These are phyloP conservation scores for Xenoacremonium recifei DNA, from an alignment of 2,329 filamentous ascomycete species.

Conservation along the genomic window DNA sequence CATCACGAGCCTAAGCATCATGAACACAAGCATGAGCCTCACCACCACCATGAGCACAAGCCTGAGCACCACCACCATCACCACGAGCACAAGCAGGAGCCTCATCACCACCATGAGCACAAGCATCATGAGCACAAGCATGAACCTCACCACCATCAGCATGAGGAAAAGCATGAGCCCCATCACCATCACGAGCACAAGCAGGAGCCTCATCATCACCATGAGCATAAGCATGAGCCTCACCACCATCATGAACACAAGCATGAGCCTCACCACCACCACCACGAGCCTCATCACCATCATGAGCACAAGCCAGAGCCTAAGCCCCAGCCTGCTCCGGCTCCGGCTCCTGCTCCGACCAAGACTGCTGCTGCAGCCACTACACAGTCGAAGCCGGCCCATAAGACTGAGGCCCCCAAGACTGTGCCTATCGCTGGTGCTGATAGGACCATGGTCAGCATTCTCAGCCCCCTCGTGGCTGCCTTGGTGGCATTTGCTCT, in stretches of 20 bases:
- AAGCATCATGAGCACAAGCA: not conserved
- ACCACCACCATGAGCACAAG: not conserved
- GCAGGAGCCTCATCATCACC: constrained; percentile 6
- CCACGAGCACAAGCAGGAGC: not conserved
- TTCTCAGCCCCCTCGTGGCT: constrained; percentile 8
- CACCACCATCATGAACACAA: not conserved
- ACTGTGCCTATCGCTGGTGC: constrained; percentile 18
- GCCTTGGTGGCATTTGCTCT: constrained; percentile 13
- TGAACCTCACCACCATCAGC: not conserved
- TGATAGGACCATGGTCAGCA: constrained; percentile 13
- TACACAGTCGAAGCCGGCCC: constrained; percentile 3
- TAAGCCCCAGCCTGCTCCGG: constrained; percentile 4
- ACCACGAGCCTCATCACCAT: constrained; percentile 1
- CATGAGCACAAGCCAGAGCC: constrained; percentile 1
- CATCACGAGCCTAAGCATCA: not conserved
- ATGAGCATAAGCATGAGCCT: constrained; percentile 1
- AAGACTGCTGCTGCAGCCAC: not conserved
- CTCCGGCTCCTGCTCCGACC: constrained; percentile 4
- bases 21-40: not conserved
- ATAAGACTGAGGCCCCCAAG: constrained; percentile 6
- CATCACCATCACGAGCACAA: not conserved
- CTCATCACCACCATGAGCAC: not conserved
- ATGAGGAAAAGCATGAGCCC: not conserved
- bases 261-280: constrained; percentile 8
- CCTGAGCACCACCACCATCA: not conserved